These are phyloP conservation scores for Xylaria sp. DNA, from an alignment of 2,329 filamentous ascomycete genomes.

Conservation along the genomic window DNA sequence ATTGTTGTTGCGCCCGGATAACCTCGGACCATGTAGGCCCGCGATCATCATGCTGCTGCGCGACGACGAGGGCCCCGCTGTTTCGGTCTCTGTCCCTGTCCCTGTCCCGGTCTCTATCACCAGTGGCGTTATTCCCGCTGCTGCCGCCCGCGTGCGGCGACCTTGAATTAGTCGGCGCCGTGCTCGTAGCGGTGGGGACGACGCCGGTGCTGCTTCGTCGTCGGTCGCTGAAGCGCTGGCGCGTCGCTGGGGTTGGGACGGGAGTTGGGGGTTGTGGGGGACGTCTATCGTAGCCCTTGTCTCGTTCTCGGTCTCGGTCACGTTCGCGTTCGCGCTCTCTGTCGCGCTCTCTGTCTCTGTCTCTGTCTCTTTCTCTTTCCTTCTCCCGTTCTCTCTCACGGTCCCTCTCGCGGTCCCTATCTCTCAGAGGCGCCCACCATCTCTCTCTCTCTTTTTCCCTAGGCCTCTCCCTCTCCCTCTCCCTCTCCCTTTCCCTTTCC, in stretches of 20 bases:
- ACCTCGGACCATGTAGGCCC: conserved; percentile 51
- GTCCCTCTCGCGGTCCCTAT: conserved; percentile 9
- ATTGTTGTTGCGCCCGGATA: conserved; percentile 37
- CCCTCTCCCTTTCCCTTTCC: conserved; percentile 1
- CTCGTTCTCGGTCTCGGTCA: conserved; percentile 6
- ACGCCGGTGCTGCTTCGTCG: conserved; percentile 16
- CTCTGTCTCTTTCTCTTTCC: conserved; percentile 13
- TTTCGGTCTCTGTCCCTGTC: background rate
- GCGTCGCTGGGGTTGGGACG: conserved; percentile 1
- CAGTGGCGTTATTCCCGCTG: background rate
- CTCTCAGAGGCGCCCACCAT: conserved; percentile 10
- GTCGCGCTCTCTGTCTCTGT: background rate
- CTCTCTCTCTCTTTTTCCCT: conserved; percentile 26
- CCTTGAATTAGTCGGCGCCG: background rate
- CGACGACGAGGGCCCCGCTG: conserved; percentile 22
- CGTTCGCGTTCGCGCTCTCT: conserved; percentile 12
- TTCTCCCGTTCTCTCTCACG: conserved; percentile 1
- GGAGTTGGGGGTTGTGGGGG: conserved; percentile 1
- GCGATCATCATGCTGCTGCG: conserved; percentile 38
- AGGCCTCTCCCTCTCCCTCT: conserved; percentile 9
- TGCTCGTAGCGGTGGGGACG: background rate
- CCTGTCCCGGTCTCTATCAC: too few species aligned
- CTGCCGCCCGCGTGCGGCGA: conserved; percentile 1
- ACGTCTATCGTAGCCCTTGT: conserved; percentile 30
- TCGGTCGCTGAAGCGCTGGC: conserved; percentile 26